A percentile compares a stretch with the other conserved stretches of the same genome.
These are phyloP conservation scores for Mycena rebaudengoi DNA, from an alignment of 768 basidiomycete genomes.

Conservation along the genomic window DNA sequence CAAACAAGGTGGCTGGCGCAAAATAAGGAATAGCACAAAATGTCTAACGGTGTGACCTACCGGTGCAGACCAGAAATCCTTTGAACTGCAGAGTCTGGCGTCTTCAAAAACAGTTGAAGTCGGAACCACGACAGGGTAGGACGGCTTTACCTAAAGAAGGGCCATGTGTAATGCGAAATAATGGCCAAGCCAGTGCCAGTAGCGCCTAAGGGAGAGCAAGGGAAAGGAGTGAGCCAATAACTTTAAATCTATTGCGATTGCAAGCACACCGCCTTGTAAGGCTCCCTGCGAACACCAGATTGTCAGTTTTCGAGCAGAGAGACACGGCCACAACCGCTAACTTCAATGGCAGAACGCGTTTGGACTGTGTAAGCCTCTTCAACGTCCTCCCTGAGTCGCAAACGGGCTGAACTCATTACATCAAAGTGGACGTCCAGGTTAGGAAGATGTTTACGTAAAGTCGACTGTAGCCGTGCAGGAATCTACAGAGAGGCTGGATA, in stretches of 20 bases:
- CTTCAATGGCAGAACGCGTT: slow-evolving; percentile 64
- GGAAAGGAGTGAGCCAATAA: too few species aligned
- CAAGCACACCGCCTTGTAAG: slow-evolving; percentile 58
- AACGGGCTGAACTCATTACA: slow-evolving; percentile 32
- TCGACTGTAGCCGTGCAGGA: too few species aligned
- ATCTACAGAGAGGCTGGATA: too few species aligned
- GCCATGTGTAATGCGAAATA: slow-evolving; percentile 77
- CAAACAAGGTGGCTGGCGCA: slow-evolving; percentile 63
- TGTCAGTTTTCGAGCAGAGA: slow-evolving; percentile 24
- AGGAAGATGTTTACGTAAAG: too few species aligned
- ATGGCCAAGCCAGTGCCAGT: slow-evolving; percentile 58
- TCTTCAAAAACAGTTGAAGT: slow-evolving; percentile 45
- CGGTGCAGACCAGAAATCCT: slow-evolving; percentile 75
- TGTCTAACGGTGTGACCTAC: slow-evolving; percentile 51
- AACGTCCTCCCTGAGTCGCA: slow-evolving; percentile 60
- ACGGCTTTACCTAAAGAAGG: slow-evolving; percentile 64
- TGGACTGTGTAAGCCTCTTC: slow-evolving; percentile 69
- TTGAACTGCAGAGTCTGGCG: slow-evolving; percentile 86
- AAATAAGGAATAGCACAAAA: slow-evolving; percentile 13
- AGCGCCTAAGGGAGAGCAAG: too few species aligned
- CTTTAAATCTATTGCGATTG: too few species aligned
- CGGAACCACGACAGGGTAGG: not conserved
- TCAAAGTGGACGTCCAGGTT: too few species aligned
- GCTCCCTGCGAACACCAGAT: slow-evolving; percentile 49
- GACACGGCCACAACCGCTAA: too few species aligned